Base-by-base conservation (phyloP, 1,284 basidiomycete species). In the Rhodotorula sp. region DNA sequence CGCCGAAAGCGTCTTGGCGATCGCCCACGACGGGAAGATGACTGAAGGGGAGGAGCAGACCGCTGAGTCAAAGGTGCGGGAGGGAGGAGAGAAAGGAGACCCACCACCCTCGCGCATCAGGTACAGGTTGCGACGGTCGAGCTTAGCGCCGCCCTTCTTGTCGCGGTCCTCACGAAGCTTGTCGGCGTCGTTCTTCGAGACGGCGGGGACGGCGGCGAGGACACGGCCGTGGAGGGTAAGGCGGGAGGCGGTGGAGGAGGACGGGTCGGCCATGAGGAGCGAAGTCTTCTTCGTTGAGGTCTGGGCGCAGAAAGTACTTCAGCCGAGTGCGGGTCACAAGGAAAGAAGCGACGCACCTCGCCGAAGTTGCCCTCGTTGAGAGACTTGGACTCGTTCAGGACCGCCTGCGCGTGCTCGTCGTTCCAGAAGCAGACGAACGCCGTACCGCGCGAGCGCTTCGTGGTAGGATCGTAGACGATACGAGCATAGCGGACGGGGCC, bases 391-490 rank as follows among this genome's bases (percentile, higher is more conserved):
- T 94, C 91, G 64, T 88, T 86, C 46, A 98, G 86, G 7, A 89
- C 92, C 69, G 89, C 88, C 78, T 96, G 90, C 8, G 95, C 96
- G 74, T 96, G 91, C 71, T 89, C 90, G 73, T 87, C 88, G 74
- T 96, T 94, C 96, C 96, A 98, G 84, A 97, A 98, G 82, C 94
- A 98, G 0, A 91, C 94, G 81, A 99, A 99, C 0, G 94, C 97
- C 0, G 94, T 97, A 17, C 97, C 97, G 60, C 93, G 86, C 44
- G 94, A 93, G 61, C 94, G 89, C 29, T 90, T 91, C 1, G 90
- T 93, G 1, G 86, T 87, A 27, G 85, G 86, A 79, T 99, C 97
- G 82, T 96, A 86, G 0, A 95, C 91, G 68, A 99, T 92, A 44
- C 92, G 88, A 6, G 92, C 95, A 81, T 99, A 99, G 36, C 94